Percentiles rank a stretch among this genome's conserved stretches.
phyloP scores from a whole-genome alignment of 352 stramenopile genomes.

The Pythium insidiosum region DNA sequence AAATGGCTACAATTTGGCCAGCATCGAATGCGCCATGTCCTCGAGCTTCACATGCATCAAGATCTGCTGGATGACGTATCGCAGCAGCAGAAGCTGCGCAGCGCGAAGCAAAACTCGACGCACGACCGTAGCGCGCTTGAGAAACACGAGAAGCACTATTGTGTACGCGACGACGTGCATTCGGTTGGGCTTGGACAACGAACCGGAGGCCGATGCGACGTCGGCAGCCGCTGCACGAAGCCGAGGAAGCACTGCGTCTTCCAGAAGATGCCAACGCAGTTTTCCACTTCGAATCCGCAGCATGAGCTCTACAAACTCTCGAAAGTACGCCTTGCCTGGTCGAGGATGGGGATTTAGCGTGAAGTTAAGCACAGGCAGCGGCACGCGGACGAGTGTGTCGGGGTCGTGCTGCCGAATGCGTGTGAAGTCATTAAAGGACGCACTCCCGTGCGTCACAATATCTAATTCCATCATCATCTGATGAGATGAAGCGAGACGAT shows the following conservation, averaged over 20 bases:
- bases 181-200: constrained; percentile 33
- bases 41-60: constrained; percentile 31
- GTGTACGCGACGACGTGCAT: constrained; percentile 36
- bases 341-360: constrained; percentile 41
- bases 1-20: constrained; percentile 16
- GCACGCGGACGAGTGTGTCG: constrained; percentile 32
- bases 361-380: constrained; percentile 56
- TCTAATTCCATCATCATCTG: constrained; percentile 24
- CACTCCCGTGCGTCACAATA: constrained; percentile 62
- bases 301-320: constrained; percentile 42
- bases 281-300: constrained; percentile 41
- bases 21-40: constrained; percentile 13
- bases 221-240: constrained; percentile 25
- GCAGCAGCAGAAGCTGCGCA: constrained; percentile 48
- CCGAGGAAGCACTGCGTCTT: constrained; percentile 37
- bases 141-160: constrained; percentile 39
- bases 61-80: constrained; percentile 45
- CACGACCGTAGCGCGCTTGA: constrained; percentile 45
- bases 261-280: constrained; percentile 44
- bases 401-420: constrained; percentile 39
- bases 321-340: constrained; percentile 33
- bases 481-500: too few relatives aligned
- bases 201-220: constrained; percentile 18
- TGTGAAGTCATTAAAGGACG: constrained; percentile 62
- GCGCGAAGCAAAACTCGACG: constrained; percentile 34